Evolutionary conservation across 352 stramenopile genomes (phyloP).

Genomic region (Blastocystis sp.): DNA sequence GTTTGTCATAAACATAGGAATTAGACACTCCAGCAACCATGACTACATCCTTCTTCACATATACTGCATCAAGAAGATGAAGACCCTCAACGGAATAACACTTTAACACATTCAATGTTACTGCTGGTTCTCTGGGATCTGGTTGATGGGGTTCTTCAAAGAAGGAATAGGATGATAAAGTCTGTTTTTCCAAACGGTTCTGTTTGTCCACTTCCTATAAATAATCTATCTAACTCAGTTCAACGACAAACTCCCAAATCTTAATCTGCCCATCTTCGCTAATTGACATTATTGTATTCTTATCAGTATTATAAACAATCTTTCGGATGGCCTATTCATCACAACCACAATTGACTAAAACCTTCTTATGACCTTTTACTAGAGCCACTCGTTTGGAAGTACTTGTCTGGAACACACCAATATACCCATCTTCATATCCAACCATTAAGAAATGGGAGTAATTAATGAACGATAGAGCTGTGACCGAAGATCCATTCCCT

Average conservation of each 20-base stretch:
- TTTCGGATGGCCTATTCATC: not conserved
- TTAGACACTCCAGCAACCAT: not conserved
- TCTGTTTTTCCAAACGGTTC: not conserved
- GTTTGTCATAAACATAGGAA: not conserved
- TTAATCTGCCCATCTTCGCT: constrained; percentile 1
- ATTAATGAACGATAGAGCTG: not conserved
- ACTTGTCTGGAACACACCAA: not conserved
- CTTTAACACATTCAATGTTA: constrained; percentile 10
- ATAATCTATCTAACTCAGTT: not conserved
- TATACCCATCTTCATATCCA: not conserved
- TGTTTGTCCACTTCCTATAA: not conserved
- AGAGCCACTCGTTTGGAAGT: not conserved
- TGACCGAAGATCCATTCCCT: not conserved
- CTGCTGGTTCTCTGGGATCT: not conserved
- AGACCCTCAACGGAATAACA: constrained; percentile 9
- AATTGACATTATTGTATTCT: not conserved
- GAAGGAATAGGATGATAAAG: constrained; percentile 15
- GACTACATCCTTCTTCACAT: constrained; percentile 7
- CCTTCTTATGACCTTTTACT: not conserved
- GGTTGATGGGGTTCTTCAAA: not conserved
- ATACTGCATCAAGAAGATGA: not conserved
- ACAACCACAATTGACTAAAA: too few relatives aligned
- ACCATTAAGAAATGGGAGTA: not conserved
- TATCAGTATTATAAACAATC: constrained; percentile 1
- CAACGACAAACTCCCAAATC: not conserved